Evolutionary conservation across 495 filamentous ascomycete genomes (phyloP), one percentile per base, ranked within the genome.

Genomic region (Neurospora sp.): DNA sequence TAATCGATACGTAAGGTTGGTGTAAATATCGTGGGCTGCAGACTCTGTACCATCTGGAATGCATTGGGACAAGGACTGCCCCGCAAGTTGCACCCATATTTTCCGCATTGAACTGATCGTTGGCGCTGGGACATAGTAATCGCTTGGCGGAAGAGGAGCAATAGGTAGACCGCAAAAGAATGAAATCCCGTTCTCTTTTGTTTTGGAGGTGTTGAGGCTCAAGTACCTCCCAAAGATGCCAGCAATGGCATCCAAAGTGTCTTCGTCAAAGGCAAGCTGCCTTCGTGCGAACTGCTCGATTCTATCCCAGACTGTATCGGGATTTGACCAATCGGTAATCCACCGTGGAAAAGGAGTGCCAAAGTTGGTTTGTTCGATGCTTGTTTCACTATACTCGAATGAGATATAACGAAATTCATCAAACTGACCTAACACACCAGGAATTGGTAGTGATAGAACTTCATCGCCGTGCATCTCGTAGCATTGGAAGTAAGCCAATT

Each of bases 401-500:
- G 54, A 62, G 1, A 35, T 62, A 62, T 62, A 31, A 20, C 4
- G 70, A 6, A 74, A 1, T n/a, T n/a, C n/a, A 3, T 66, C 42
- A 3, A 69, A 35, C 2, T 8, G 23, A 1, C 1, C 23, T 7
- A 6, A 2, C 27, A 1, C 23, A 2, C 14, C 23, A 62, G 6
- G 12, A 8, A 62, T 31, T 4, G 69, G 73, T 5, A 54, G 0
- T 10, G 70, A 42, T 1, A 74, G 23, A 3, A 38, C 71, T 42
- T 81, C 79, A 27, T 27, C 46, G 40, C 77, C 76, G 39, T 75
- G 66, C 72, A 76, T 79, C 12, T 70, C 73, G 10, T 76, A 70
- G 73, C 82, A 84, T 35, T 84, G 78, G 72, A 80, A 86, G 71
- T 82, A 84, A 20, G 78, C 70, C 71, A 81, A 76, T 0, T 75